Evolutionary conservation across 306 rosid species (phyloP).

Genomic region (Prunus padus): DNA sequence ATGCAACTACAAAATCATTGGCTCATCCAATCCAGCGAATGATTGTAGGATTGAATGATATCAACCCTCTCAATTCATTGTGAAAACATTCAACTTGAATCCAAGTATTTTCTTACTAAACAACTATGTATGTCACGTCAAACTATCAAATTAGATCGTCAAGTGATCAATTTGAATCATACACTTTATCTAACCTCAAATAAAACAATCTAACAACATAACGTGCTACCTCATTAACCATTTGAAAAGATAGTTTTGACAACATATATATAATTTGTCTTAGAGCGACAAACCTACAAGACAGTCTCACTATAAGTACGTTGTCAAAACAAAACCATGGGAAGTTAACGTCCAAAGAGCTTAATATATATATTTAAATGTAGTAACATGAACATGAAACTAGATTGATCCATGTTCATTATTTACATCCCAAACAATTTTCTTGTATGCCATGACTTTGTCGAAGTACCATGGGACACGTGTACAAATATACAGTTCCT

Average conservation of each 20-base stretch:
- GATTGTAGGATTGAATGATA: neutral
- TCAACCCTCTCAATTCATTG: neutral
- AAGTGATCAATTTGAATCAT: neutral
- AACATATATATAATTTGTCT: neutral
- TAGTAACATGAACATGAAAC: neutral
- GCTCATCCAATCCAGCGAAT: too few relatives aligned
- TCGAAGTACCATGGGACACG: slow-evolving; percentile 12
- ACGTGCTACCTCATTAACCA: neutral
- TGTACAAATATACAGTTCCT: slow-evolving; percentile 10
- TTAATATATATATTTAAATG: neutral
- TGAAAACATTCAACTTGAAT: neutral
- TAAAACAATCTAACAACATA: neutral
- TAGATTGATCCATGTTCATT: neutral
- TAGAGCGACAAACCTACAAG: neutral
- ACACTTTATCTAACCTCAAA: neutral
- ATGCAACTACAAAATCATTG: neutral
- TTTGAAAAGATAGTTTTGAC: neutral
- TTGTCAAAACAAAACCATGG: neutral
- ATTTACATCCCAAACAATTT: neutral
- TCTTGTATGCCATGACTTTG: neutral
- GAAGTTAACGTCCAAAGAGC: neutral
- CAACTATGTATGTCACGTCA: neutral
- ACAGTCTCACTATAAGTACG: neutral
- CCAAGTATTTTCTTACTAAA: neutral
- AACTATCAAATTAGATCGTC: neutral